Evolutionary conservation across 2,329 filamentous ascomycete genomes (phyloP), one percentile per base, ranked within the genome.

Genomic region (Talaromyces verruculosus): DNA sequence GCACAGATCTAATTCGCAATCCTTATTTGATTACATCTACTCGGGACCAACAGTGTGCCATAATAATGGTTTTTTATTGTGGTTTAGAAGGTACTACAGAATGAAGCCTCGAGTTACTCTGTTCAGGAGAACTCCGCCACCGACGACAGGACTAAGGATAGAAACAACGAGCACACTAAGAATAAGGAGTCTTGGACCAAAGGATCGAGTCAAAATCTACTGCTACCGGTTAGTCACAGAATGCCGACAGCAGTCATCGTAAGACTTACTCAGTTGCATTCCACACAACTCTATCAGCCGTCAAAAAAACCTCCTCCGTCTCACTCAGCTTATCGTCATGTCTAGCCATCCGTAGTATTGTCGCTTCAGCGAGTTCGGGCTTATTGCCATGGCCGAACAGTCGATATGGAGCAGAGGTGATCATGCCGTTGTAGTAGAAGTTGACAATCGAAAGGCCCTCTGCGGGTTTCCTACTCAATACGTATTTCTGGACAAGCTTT

Each of bases 351-450:
- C 76, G 70, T 45, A 77, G 63, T 35, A 79, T 61, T 28, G 76
- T 78, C 64, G 72, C 77, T 35, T 65, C 64, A 0, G 76, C 77
- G 60, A 79, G 67, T 39, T 71, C 70, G 15, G 71, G 61, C 47
- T 71, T 74, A 0, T 68, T 69, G 6, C 76, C 76, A 7, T 76
- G 61, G 2, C 78, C 78, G 60, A 73, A 73, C 11, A 79, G 64
- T 39, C 77, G 69, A 72, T 76, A 80, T 68, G 77, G 74, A 22
- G 77, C 77, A 8, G 72, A 73, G 17, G 72, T 73, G n/a, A 73
- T 73, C 3, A 78, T 69, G 35, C 76, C 74, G 61, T 78, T 77
- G 69, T 78, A 79, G 37, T 79, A 75, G 2, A 74, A 72, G 11
- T 68, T 71, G 22, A 79, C 67, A 2, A 77, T 68, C 19, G 67